Evolutionary conservation across 768 basidiomycete genomes (phyloP), one percentile per base, ranked within the genome.

Genomic region (Leccinum obscurum): DNA sequence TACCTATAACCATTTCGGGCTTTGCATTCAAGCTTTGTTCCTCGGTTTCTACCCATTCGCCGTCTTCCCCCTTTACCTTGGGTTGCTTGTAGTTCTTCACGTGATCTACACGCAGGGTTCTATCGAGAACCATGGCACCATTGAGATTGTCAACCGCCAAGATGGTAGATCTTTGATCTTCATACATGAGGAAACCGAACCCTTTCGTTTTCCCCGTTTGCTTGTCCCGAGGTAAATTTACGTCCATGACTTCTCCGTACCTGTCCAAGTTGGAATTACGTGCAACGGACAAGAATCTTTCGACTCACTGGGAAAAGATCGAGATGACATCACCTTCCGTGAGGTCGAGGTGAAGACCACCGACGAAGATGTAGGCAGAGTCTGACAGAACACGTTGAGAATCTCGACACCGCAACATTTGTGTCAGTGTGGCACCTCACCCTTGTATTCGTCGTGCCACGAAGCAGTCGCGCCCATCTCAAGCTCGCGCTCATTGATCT

Each of bases 141-240:
- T 97, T 98, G 75, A 99, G 86, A 78, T 99, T 99, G 78, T 99
- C 97, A 62, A 99, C 96, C 9, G 97, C 97, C 53, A 99, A 82
- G 54, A 98, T 75, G 6, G 97, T 99, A 61, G 93, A 96, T 52
- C 93, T 85, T 77, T 99, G 97, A 75, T 99, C 95, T 76, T 96
- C 94, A 75, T 98, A 99, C 97, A 98, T 98, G 63, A 98, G 80
- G 78, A 98, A 99, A 9, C 85, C 95, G 72, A 98, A 99, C 2
- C 97, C 97, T 69, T 78, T 87, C 0, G 89, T 81, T 70, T 96
- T 95, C 26, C 94, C 93, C 0, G 96, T 96, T 57, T 89, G 82
- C 71, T 95, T 95, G 78, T 97, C 94, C 53, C 95, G 84, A 30
- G 97, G 95, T 75, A 99, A 82, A 72, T 98, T 95, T 60, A 98